These are phyloP conservation scores for Perilla frutescens DNA, from an alignment of 257 asterid species.

Conservation along the genomic window DNA sequence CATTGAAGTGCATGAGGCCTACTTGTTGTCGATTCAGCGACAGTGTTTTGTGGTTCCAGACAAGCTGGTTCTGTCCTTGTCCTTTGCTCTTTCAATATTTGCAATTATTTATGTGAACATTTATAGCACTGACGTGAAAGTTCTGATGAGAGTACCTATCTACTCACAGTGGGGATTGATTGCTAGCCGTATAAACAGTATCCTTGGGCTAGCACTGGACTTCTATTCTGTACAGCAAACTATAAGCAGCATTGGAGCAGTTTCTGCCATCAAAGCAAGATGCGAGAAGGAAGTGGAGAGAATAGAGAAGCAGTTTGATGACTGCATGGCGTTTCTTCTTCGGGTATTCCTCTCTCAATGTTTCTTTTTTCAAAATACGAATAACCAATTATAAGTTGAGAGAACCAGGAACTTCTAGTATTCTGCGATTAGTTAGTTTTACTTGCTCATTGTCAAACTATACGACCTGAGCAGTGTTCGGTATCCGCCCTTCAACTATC, in stretches of 20 bases:
- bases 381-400: not conserved
- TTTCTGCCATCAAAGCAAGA: conserved; percentile 74
- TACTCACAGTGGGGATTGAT: conserved; percentile 81
- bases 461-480: no score
- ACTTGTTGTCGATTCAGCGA: conserved; percentile 82
- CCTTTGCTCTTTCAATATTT: conserved; percentile 16
- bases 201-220: conserved; percentile 88
- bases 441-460: no score
- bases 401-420: not conserved
- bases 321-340: conserved; percentile 94
- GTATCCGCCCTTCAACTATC: not conserved
- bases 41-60: conserved; percentile 97
- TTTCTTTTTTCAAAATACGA: not conserved
- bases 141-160: conserved; percentile 17
- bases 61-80: conserved; percentile 72
- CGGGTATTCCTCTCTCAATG: conserved; percentile 58
- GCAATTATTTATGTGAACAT: conserved; percentile 7
- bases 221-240: conserved; percentile 81
- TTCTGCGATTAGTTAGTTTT: not conserved
- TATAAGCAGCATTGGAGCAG: conserved; percentile 70
- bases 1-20: conserved; percentile 91
- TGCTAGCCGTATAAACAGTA: conserved; percentile 92
- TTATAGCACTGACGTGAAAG: conserved; percentile 23
- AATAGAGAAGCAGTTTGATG: conserved; percentile 89
- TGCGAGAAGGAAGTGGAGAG: conserved; percentile 89